A percentile compares a stretch with the other conserved stretches of the same genome.
Conservation (phyloP, 352 stramenopile species). For the Globisporangium orthogonon region DNA sequence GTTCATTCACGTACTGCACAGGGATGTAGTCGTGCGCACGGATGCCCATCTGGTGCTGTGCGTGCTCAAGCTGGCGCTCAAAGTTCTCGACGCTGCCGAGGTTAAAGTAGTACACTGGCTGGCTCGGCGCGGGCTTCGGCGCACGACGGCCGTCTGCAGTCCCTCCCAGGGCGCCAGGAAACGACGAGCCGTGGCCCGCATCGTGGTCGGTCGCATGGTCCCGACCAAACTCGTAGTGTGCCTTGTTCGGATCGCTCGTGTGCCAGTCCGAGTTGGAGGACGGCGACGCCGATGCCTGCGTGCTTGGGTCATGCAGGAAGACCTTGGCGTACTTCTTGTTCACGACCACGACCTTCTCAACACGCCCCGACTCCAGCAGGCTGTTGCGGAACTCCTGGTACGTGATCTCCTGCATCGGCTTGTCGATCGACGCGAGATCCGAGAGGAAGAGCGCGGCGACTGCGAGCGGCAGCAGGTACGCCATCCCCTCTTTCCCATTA, state of each 20-base stretch:
- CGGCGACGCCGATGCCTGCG: slow-evolving; percentile 8
- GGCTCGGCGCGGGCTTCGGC: slow-evolving; percentile 17
- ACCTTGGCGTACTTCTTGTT: slow-evolving; percentile 92
- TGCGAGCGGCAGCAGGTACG: slow-evolving; percentile 68
- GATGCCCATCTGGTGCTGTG: slow-evolving; percentile 95
- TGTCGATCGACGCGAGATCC: slow-evolving; percentile 64
- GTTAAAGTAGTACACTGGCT: slow-evolving; percentile 91
- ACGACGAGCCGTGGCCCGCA: slow-evolving; percentile 11
- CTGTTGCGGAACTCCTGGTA: slow-evolving; percentile 90
- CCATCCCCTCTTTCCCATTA: slow-evolving; percentile 48
- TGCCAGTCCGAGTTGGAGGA: slow-evolving; percentile 7
- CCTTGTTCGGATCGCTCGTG: slow-evolving; percentile 25
- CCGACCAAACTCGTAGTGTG: slow-evolving; percentile 20
- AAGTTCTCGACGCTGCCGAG: slow-evolving; percentile 98
- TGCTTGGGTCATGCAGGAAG: slow-evolving; percentile 52
- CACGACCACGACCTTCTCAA: slow-evolving; percentile 87
- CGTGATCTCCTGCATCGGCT: slow-evolving; percentile 88
- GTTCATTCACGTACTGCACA: slow-evolving; percentile 95
- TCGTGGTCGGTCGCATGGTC: slow-evolving; percentile 15
- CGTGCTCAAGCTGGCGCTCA: slow-evolving; percentile 96
- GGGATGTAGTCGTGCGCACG: slow-evolving; percentile 93
- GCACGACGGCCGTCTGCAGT: slow-evolving; percentile 1
- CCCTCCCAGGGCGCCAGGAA: background rate
- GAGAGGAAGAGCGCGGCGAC: slow-evolving; percentile 70
- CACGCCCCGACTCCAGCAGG: slow-evolving; percentile 75